Evolutionary conservation across 495 filamentous ascomycete species (phyloP).

Genomic region (Penicillium cosmopolitanum): DNA sequence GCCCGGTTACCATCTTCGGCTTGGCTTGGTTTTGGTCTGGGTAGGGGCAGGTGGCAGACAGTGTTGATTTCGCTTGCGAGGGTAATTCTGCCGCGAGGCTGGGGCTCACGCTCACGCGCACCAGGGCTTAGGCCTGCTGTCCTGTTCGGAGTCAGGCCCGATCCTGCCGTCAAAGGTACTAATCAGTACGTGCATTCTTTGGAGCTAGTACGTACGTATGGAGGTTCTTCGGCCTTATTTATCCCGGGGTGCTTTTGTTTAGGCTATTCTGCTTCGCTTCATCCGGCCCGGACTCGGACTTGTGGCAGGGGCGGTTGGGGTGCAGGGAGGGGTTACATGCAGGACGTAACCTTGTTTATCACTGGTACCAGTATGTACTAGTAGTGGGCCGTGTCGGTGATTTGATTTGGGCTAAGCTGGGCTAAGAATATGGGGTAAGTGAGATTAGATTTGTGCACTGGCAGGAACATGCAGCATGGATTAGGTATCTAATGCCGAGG

Average conservation of each 20-base stretch:
- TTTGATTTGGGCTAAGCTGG: too few species aligned
- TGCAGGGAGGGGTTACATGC: conserved; percentile 1
- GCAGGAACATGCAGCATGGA: not conserved
- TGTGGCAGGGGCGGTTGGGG: not conserved
- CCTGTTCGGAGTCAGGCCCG: too few species aligned
- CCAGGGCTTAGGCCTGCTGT: too few species aligned
- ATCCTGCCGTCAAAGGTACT: not conserved
- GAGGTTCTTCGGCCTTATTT: not conserved
- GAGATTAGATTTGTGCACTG: not conserved
- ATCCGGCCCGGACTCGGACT: too few species aligned
- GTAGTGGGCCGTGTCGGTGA: too few species aligned
- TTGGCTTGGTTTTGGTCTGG: not conserved
- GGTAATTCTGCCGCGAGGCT: too few species aligned
- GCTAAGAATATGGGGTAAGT: not conserved
- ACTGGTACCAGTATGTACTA: not conserved
- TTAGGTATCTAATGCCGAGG: not conserved
- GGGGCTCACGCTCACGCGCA: too few species aligned
- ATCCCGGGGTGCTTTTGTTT: not conserved
- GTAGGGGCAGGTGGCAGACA: too few species aligned
- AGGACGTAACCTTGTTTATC: not conserved
- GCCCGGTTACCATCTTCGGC: not conserved
- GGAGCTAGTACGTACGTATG: not conserved
- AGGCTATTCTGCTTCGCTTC: not conserved
- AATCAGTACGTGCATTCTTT: too few species aligned
- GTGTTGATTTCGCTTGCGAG: too few species aligned